phyloP scores from a whole-genome alignment of 495 filamentous ascomycete genomes.

The Chaetomium tenue region DNA sequence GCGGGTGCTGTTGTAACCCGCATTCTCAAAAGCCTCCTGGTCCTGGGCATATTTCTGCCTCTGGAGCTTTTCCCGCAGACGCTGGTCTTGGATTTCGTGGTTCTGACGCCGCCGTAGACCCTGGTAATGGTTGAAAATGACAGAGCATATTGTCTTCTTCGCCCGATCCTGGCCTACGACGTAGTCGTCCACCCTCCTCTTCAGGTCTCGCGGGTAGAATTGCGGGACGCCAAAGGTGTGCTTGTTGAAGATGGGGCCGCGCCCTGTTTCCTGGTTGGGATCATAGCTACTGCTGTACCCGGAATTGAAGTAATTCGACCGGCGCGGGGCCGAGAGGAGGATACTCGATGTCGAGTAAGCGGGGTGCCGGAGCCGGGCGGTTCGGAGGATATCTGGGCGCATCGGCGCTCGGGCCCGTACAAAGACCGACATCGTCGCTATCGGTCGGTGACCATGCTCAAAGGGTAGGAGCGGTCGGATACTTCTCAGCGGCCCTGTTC shows the following conservation, averaged over 20 bases:
- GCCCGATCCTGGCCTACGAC: conserved; percentile 94
- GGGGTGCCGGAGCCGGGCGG: conserved; percentile 25
- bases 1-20: conserved; percentile 32
- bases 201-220: conserved; percentile 78
- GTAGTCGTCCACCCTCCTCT: conserved; percentile 90
- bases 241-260: conserved; percentile 50
- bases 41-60: conserved; percentile 48
- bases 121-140: conserved; percentile 98
- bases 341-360: conserved; percentile 37
- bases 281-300: conserved; percentile 76
- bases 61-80: conserved; percentile 53
- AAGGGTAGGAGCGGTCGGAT: not conserved
- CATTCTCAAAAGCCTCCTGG: conserved; percentile 35
- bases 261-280: conserved; percentile 52
- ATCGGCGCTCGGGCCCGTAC: conserved; percentile 33
- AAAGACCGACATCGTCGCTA: conserved; percentile 38
- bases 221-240: conserved; percentile 60
- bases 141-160: conserved; percentile 91
- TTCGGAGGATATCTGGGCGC: conserved; percentile 14
- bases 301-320: conserved; percentile 43
- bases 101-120: conserved; percentile 74
- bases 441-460: conserved; percentile 21
- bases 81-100: conserved; percentile 73
- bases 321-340: conserved; percentile 33
- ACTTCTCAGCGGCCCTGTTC: not conserved